phyloP scores from a whole-genome alignment of 2,329 filamentous ascomycete species.

The Aspergillus sp. region DNA sequence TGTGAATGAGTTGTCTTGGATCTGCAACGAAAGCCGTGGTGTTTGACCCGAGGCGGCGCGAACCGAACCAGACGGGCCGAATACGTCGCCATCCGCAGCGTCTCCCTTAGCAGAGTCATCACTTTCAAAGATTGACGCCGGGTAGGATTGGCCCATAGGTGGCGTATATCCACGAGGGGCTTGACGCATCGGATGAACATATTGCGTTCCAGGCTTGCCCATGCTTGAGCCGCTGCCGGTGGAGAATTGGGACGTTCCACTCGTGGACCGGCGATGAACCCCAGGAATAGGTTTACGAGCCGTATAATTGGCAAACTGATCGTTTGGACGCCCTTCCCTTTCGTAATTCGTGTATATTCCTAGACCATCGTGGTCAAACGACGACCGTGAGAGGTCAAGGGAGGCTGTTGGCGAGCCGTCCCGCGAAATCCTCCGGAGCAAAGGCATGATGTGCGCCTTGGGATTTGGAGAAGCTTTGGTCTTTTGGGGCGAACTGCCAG shows the following conservation, averaged over 20 bases:
- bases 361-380: conserved; percentile 56
- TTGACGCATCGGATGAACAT: conserved; percentile 56
- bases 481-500: conserved; percentile 19
- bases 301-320: conserved; percentile 36
- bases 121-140: conserved; percentile 47
- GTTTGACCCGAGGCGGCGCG: conserved; percentile 31
- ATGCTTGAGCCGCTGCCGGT: conserved; percentile 44
- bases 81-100: conserved; percentile 45
- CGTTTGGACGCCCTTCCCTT: conserved; percentile 29
- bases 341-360: conserved; percentile 48
- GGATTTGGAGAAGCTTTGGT: conserved; percentile 19
- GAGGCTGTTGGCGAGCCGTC: conserved; percentile 47
- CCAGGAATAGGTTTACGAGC: conserved; percentile 41
- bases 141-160: conserved; percentile 49
- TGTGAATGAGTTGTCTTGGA: conserved; percentile 42
- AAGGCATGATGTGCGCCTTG: conserved; percentile 52
- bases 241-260: conserved; percentile 55
- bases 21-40: conserved; percentile 35
- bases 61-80: conserved; percentile 17
- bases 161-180: conserved; percentile 54
- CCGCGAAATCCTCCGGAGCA: conserved; percentile 52
- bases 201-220: conserved; percentile 50
- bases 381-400: conserved; percentile 55
- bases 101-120: conserved; percentile 43
- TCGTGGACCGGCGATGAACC: conserved; percentile 52